Percentiles rank a stretch among this genome's conserved stretches.
phyloP scores from a whole-genome alignment of 768 basidiomycete species.

The Leccinum truebloodii region DNA sequence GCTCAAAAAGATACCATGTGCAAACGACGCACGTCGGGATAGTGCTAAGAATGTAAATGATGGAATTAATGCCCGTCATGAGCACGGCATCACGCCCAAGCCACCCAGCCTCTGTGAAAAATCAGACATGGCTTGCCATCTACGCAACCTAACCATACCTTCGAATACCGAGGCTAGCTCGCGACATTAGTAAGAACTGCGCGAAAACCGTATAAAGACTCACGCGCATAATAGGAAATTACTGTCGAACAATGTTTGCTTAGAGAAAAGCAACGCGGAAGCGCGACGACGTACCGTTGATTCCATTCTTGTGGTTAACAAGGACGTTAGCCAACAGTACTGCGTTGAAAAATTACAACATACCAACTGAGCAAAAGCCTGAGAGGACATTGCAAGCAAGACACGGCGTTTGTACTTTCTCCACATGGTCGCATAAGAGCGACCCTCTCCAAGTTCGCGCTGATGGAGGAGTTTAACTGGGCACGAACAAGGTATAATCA shows the following conservation, averaged over 20 bases:
- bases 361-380: conserved; percentile 93
- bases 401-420: conserved; percentile 83
- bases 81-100: conserved; percentile 89
- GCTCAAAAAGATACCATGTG: neutral
- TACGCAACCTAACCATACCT: conserved; percentile 45
- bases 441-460: conserved; percentile 74
- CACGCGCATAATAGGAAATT: conserved; percentile 93
- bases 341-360: conserved; percentile 31
- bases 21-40: conserved; percentile 71
- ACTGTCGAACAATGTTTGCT: conserved; percentile 45
- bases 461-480: conserved; percentile 30
- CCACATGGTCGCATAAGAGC: conserved; percentile 85
- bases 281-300: conserved; percentile 65
- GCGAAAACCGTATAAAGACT: conserved; percentile 31
- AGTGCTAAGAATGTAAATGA: conserved; percentile 78
- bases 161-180: conserved; percentile 83
- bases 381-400: conserved; percentile 91
- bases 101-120: conserved; percentile 83
- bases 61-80: conserved; percentile 93
- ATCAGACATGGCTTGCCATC: conserved; percentile 5
- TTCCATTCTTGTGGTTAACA: conserved; percentile 69
- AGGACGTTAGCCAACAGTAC: conserved; percentile 2
- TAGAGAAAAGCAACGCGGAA: conserved; percentile 6
- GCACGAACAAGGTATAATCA: neutral
- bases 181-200: conserved; percentile 12